Evolutionary conservation across 225 moss, liverwort and hornwort genomes (phyloP), one percentile per base, ranked within the genome.

Genomic region (Pseudoscleropodium purum): DNA sequence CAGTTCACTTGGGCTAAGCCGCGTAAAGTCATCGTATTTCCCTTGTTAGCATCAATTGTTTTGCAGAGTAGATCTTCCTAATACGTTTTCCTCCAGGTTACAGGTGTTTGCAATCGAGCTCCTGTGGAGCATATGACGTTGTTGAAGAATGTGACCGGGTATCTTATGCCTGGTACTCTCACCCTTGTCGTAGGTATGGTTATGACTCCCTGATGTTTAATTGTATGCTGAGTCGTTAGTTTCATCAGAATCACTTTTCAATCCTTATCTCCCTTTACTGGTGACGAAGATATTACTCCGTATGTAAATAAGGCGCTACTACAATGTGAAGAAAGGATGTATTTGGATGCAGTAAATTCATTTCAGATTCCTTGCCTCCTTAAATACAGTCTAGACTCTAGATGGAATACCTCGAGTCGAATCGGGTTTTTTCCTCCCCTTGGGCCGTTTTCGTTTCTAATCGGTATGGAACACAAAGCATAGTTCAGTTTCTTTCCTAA

Each of bases 121-220:
- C 47, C 67, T 57, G 70, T 94, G 73, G 90, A 95, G 91, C 91
- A 91, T 74, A 91, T 97, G 83, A 92, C 94, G 45, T 52, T 97
- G 87, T 91, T 97, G 84, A 95, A 87, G 90, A 91, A 96, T 90
- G 91, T 97, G 51, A 96, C 97, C 17, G 97, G 99, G 76, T 97
- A 99, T 83, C 91, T 97, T 56, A 99, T 99, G 99, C 99, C 99
- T 80, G 97, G 97, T 90, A 93, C 97, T 88, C 91, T 99, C 67
- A 99, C 99, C 61, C 97, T 99, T 80, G 87, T 96, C 33, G 70
- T 99, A 88, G 99, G 99, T 99, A 95, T 84, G 93, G 93, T 62
- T 74, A 65, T 26, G 70, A 85, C 86, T 84, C 81, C 67, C 86
- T 65, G 69, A 52, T 65, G 45, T 81, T 66, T 59, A n/a, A 52